Conservation (phyloP, 164 flowering plant species). For the Magnolia sinica region DNA sequence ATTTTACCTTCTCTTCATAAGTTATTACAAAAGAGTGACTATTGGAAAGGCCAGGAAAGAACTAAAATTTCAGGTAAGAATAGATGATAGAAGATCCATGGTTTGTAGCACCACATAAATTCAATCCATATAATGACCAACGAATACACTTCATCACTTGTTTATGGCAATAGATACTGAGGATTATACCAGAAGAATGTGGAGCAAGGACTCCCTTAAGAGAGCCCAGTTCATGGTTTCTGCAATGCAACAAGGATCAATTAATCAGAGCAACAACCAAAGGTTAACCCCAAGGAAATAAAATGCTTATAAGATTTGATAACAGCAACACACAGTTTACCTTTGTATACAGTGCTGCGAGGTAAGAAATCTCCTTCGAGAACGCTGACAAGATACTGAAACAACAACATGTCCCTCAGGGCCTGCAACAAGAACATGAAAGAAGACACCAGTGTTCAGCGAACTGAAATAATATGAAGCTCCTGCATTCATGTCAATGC, state of each 20-base stretch:
- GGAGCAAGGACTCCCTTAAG: conserved; percentile 62
- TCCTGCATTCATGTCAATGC: not conserved
- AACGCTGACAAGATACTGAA: conserved; percentile 68
- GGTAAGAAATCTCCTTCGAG: conserved; percentile 69
- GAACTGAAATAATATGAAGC: not conserved
- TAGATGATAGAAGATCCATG: not conserved
- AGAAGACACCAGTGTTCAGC: not conserved
- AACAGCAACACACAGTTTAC: conserved; percentile 25
- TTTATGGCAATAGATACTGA: conserved; percentile 8
- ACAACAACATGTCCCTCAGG: conserved; percentile 54
- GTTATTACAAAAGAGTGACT: not conserved
- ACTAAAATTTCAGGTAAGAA: not conserved
- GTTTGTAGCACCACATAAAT: not conserved
- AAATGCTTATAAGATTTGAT: not conserved
- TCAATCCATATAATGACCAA: not conserved
- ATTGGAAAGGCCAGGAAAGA: not conserved
- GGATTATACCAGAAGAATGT: conserved; percentile 61
- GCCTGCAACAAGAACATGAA: conserved; percentile 38
- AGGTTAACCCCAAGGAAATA: conserved; percentile 1
- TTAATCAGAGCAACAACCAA: not conserved
- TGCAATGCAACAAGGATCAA: conserved; percentile 29
- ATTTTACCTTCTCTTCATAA: not conserved
- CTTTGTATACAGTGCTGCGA: conserved; percentile 47
- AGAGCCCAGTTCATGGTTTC: conserved; percentile 62
- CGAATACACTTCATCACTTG: not conserved